Evolutionary conservation across 345 rosid genomes (phyloP).

Genomic region (Hibiscus trionum): DNA sequence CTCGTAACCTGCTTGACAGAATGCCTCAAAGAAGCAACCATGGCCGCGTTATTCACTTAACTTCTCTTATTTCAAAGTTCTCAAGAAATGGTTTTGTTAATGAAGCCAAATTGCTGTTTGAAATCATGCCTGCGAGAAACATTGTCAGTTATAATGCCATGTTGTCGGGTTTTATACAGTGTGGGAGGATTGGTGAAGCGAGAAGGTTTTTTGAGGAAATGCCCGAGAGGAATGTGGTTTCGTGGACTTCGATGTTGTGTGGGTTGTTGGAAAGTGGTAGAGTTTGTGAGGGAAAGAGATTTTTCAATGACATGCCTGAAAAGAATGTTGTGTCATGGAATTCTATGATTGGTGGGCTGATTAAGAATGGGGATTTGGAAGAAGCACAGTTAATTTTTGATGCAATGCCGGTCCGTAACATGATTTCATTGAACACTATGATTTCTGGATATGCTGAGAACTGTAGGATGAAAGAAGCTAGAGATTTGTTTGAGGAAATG

Average conservation of each 20-base stretch:
- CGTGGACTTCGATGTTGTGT: constrained; percentile 2
- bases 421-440: constrained; percentile 12
- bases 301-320: constrained; percentile 1
- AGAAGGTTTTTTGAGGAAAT: constrained; percentile 6
- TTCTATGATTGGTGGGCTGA: constrained; percentile 3
- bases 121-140: constrained; percentile 16
- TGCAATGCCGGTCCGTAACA: not conserved
- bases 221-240: constrained; percentile 18
- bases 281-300: constrained; percentile 1
- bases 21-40: constrained; percentile 8
- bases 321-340: constrained; percentile 11
- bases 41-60: constrained; percentile 5
- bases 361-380: constrained; percentile 8
- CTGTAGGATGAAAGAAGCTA: constrained; percentile 11
- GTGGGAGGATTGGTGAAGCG: constrained; percentile 12
- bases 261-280: constrained; percentile 12
- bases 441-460: constrained; percentile 14
- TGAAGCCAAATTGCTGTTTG: constrained; percentile 16
- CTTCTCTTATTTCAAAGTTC: constrained; percentile 7
- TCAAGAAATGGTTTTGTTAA: constrained; percentile 8
- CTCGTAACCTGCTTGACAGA: constrained; percentile 10
- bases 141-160: constrained; percentile 10
- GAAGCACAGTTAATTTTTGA: constrained; percentile 11
- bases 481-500: constrained; percentile 54
- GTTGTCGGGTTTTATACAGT: constrained; percentile 11